These are phyloP conservation scores for Crepidotus sp. DNA, from an alignment of 1,284 basidiomycete species.

Conservation along the genomic window DNA sequence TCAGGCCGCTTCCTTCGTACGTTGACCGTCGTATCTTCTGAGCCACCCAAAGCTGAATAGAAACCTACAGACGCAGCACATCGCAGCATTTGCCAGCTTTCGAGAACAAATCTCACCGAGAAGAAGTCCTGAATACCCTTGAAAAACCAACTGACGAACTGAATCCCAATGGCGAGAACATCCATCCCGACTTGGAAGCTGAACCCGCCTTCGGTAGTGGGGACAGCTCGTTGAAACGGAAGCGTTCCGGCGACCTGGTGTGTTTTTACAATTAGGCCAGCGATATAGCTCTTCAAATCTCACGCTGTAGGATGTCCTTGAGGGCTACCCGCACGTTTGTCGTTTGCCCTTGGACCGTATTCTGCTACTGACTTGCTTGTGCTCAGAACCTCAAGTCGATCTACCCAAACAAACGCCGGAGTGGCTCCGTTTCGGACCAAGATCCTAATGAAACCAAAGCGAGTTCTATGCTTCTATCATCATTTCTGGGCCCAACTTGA, in stretches of 20 bases:
- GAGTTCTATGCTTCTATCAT: no score
- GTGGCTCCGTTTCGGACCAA: slow-evolving; percentile 12
- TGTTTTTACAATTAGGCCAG: neutral
- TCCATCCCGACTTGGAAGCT: neutral
- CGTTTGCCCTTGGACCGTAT: neutral
- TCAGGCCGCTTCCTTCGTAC: slow-evolving; percentile 25
- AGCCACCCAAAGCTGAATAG: slow-evolving; percentile 5
- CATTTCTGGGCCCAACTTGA: no score
- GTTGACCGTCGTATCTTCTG: slow-evolving; percentile 3
- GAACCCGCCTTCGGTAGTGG: neutral
- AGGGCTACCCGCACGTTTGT: slow-evolving; percentile 13
- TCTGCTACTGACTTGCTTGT: neutral
- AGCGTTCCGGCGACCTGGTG: slow-evolving; percentile 25
- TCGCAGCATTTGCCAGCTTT: neutral
- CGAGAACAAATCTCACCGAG: neutral
- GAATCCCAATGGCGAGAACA: neutral
- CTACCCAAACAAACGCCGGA: slow-evolving; percentile 16
- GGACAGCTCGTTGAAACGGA: slow-evolving; percentile 26
- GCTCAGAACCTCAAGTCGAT: slow-evolving; percentile 16
- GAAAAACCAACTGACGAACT: slow-evolving; percentile 1
- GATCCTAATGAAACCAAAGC: neutral
- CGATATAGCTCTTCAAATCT: neutral
- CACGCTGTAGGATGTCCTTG: slow-evolving; percentile 3
- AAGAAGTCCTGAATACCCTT: neutral
- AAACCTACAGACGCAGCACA: slow-evolving; percentile 1